These are phyloP conservation scores for Raphanus hybrid DNA, from an alignment of 441 rosid species.

Conservation along the genomic window DNA sequence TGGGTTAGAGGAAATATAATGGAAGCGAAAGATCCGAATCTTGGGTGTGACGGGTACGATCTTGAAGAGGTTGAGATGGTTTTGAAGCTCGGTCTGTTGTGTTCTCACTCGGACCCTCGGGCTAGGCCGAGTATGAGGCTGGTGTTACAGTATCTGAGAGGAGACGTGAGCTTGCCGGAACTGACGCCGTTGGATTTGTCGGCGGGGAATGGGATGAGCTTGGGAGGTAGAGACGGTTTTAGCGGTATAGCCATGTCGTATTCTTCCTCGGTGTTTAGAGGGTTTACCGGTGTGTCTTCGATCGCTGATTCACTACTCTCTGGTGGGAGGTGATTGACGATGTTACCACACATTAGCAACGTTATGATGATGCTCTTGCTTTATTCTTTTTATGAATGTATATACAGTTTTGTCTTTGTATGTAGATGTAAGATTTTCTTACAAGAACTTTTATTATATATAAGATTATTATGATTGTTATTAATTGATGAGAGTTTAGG, in stretches of 20 bases:
- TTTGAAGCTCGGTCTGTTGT: slow-evolving; percentile 1
- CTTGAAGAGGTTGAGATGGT: slow-evolving; percentile 24
- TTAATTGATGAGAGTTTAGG: no score
- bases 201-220: slow-evolving; percentile 7
- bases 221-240: slow-evolving; percentile 39
- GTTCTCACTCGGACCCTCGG: slow-evolving; percentile 4
- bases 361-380: neutral
- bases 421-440: neutral
- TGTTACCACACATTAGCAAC: slow-evolving; percentile 2
- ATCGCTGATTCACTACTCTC: slow-evolving; percentile 25
- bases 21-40: slow-evolving; percentile 53
- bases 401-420: slow-evolving; percentile 29
- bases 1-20: slow-evolving; percentile 46
- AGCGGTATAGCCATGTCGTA: slow-evolving; percentile 38
- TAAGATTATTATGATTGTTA: slow-evolving; percentile 8
- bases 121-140: slow-evolving; percentile 7
- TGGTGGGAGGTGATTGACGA: slow-evolving; percentile 29
- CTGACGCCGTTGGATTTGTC: slow-evolving; percentile 27
- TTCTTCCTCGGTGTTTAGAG: slow-evolving; percentile 14
- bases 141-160: slow-evolving; percentile 1
- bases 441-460: neutral
- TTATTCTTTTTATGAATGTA: slow-evolving; percentile 3
- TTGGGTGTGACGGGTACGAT: slow-evolving; percentile 47
- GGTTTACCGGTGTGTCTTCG: slow-evolving; percentile 23
- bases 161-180: slow-evolving; percentile 52